Evolutionary conservation across 2,329 filamentous ascomycete species (phyloP), one percentile per base, ranked within the genome.

Genomic region (Thermoascus crustaceus): DNA sequence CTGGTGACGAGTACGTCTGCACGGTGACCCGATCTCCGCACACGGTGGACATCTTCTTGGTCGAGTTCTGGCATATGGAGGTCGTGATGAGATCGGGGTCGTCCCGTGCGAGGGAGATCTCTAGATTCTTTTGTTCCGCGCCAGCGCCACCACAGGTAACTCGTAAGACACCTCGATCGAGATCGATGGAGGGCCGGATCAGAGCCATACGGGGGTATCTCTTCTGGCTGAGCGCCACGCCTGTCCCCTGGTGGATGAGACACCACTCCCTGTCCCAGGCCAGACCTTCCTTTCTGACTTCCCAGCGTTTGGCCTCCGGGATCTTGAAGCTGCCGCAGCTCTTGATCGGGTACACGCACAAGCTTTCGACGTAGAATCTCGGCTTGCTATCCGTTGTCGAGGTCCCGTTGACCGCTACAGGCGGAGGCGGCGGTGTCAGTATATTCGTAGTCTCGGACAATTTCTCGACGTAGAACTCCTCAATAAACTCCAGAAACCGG

Each of bases 221-320:
- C 63, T 96, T 98, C 60, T 96, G 89, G 54, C 77, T 94, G 35
- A 98, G 67, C 4, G 82, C 86, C 48, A 80, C 78, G 0, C 85
- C 83, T 1, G 88, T 93, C 27, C 85, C 87, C 52, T 80, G 75
- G 55, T 95, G 88, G 9, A 98, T 71, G 13, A 98, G 67, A 61
- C 89, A 96, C 89, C 91, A 98, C 65, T 96, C 89, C 42, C 91
- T 75, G 57, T 98, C 91, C 87, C 89, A 96, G 6, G 80, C 82
- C 2, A 98, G 68, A 0, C 91, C 91, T 63, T 95, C 87, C 5
- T 74, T 69, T 37, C 75, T 76, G 13, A 96, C 72, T 48, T 84
- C 78, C 91, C 91, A 98, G 9, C 69, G 54, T 5, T 64, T 65
- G 2, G 67, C 72, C 1, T 62, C 42, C 1, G 86, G 81, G 19